Conservation (phyloP, 176 grass and related monocot species). For the Cymbopogon citratus region DNA sequence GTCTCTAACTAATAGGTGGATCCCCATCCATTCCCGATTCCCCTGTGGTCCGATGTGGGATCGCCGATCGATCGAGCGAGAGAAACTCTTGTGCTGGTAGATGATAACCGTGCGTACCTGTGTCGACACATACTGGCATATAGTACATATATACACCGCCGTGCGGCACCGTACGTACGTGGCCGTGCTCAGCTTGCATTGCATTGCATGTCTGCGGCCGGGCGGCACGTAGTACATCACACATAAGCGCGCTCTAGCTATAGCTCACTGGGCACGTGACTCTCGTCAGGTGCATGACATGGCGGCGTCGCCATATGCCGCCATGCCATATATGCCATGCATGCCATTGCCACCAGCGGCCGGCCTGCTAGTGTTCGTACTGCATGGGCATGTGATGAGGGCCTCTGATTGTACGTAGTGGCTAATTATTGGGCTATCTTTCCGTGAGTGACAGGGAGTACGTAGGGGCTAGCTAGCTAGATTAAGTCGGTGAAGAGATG, state of each 20-base stretch:
- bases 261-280: background rate
- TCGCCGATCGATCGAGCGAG: too few species aligned
- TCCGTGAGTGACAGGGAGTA: constrained; percentile 2
- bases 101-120: too few species aligned
- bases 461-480: background rate
- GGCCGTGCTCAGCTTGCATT: background rate
- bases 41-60: background rate
- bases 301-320: background rate
- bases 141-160: too few species aligned
- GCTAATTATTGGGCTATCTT: background rate
- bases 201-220: background rate
- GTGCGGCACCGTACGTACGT: too few species aligned
- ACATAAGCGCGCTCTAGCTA: too few species aligned
- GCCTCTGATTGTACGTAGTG: background rate
- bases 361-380: background rate
- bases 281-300: background rate
- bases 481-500: constrained; percentile 15
- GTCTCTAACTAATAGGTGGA: background rate
- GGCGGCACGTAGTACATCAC: background rate
- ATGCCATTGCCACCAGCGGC: background rate
- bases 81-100: too few species aligned
- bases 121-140: too few species aligned
- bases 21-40: background rate
- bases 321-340: background rate
- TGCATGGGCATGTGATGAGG: constrained; percentile 27